Evolutionary conservation across 2,329 filamentous ascomycete genomes (phyloP), one percentile per base, ranked within the genome.

Genomic region (Acarospora socialis): DNA sequence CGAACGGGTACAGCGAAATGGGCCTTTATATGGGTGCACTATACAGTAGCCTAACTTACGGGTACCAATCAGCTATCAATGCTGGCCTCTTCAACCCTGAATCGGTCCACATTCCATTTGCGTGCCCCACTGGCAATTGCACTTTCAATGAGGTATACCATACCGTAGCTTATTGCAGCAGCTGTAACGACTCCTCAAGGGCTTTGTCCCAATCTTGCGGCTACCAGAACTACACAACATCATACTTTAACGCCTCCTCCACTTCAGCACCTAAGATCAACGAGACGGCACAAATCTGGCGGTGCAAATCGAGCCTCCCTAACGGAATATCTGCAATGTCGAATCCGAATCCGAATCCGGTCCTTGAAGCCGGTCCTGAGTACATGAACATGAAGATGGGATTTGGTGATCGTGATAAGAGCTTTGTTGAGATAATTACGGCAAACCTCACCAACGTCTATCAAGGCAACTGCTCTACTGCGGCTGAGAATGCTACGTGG

Each of bases 61-160:
- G 8, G n/a, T 21, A 2, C 9, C 28, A 21, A 5, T 10, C 28
- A n/a, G 13, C 28, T 8, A 31, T 31, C 12, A 24, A 31, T 23
- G 28, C 28, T 7, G 28, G 28, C n/a, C 28, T 31, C 5, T 31
- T 31, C 17, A 31, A 31, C 20, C 28, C 28, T 13, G 28, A 19
- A 5, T 31, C 28, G n/a, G 28, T 31, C 5, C 14, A 31, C n/a
- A 31, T 31, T 7, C n/a, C 14, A 8, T 31, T 31, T 17, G 28
- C n/a, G n/a, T 31, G 28, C 17, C 14, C 16, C n/a, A 31, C 28
- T 6, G 28, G 28, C 4, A 31, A 31, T 13, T 31, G 28, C 18
- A 31, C 28, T 5, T 31, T 31, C 10, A 12, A 27, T 12, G 28
- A 24, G 4, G 5, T 31, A 10, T 31, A 31, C 19, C 20, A 17